A percentile compares a stretch with the other conserved stretches of the same genome.
phyloP scores from a whole-genome alignment of 345 rosid genomes.

The Aethionema arabicum region DNA sequence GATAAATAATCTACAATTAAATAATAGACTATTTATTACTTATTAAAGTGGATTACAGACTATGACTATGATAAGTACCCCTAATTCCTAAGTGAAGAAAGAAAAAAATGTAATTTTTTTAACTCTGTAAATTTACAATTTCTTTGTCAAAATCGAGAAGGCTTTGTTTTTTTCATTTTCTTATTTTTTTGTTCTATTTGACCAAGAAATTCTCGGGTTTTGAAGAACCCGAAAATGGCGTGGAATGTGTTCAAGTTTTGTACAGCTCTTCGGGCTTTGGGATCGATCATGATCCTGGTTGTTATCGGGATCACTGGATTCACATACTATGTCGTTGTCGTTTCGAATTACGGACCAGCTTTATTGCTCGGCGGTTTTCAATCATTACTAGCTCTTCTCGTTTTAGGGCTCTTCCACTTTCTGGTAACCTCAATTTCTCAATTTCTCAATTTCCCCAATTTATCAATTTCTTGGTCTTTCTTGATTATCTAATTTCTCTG shows the following conservation, averaged over 20 bases:
- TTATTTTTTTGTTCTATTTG: background rate
- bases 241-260: slow-evolving; percentile 84
- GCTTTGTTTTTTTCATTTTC: background rate
- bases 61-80: too few species aligned
- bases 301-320: slow-evolving; percentile 62
- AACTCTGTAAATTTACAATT: background rate
- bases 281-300: slow-evolving; percentile 68
- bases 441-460: background rate
- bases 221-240: slow-evolving; percentile 46
- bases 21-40: too few species aligned
- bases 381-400: slow-evolving; percentile 42
- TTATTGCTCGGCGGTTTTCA: slow-evolving; percentile 59
- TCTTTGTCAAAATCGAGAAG: slow-evolving; percentile 3
- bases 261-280: slow-evolving; percentile 71
- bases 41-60: too few species aligned
- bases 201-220: background rate
- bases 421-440: slow-evolving; percentile 45
- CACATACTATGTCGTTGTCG: slow-evolving; percentile 63
- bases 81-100: too few species aligned
- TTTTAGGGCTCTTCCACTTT: slow-evolving; percentile 55
- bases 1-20: too few species aligned
- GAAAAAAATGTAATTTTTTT: too few species aligned
- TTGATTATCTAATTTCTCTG: background rate
- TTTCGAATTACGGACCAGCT: slow-evolving; percentile 64
- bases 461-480: too few species aligned